phyloP scores from a whole-genome alignment of 768 basidiomycete genomes.

The Psilocybe cyanescens region DNA sequence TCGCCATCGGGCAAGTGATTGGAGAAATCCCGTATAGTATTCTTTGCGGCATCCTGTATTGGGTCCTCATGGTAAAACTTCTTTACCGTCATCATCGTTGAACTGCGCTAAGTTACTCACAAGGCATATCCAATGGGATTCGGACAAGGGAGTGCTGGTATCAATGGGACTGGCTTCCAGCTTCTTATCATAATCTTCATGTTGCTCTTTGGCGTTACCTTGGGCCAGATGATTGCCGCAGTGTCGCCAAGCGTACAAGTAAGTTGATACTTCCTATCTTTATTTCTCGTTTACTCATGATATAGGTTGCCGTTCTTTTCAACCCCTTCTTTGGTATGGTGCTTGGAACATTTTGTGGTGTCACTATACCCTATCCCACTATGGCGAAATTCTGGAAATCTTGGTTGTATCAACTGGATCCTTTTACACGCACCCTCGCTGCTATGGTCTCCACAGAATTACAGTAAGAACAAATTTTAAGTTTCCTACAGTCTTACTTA shows the following conservation, averaged over 20 bases:
- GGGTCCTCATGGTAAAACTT: slow-evolving; percentile 65
- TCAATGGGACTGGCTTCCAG: slow-evolving; percentile 72
- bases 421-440: slow-evolving; percentile 71
- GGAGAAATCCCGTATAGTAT: slow-evolving; percentile 82
- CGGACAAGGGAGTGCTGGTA: slow-evolving; percentile 63
- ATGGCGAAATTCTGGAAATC: slow-evolving; percentile 70
- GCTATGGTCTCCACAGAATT: slow-evolving; percentile 82
- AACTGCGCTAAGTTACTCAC: background rate
- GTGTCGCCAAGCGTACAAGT: slow-evolving; percentile 77
- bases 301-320: slow-evolving; percentile 71
- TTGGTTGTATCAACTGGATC: slow-evolving; percentile 76
- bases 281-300: slow-evolving; percentile 23
- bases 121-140: slow-evolving; percentile 69
- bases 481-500: slow-evolving; percentile 7
- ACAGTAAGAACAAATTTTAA: slow-evolving; percentile 44
- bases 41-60: slow-evolving; percentile 74
- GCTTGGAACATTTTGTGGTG: slow-evolving; percentile 78
- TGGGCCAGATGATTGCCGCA: slow-evolving; percentile 79
- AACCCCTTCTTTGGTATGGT: slow-evolving; percentile 75
- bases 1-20: slow-evolving; percentile 80
- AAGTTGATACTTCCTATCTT: slow-evolving; percentile 17
- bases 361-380: slow-evolving; percentile 71
- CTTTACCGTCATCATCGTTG: background rate
- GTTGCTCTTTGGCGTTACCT: slow-evolving; percentile 65
- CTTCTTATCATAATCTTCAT: slow-evolving; percentile 72